These are phyloP conservation scores for Cyclotella sp. DNA, from an alignment of 108 stramenopile species.

Conservation along the genomic window DNA sequence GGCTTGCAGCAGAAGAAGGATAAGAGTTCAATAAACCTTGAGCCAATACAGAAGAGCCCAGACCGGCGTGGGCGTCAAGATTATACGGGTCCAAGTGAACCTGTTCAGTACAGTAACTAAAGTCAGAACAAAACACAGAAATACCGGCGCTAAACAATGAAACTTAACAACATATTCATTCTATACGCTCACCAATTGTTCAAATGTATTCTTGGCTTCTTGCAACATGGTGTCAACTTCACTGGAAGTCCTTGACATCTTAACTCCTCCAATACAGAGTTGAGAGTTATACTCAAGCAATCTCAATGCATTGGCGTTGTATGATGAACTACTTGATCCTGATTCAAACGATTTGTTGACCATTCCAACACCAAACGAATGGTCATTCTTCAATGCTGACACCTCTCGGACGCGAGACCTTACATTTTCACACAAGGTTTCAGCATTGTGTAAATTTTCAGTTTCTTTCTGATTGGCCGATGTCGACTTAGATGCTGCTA, in stretches of 20 bases:
- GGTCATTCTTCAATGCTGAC: too few species aligned
- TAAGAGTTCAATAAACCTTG: slow-evolving; percentile 25
- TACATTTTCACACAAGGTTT: neutral
- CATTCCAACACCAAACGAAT: too few species aligned
- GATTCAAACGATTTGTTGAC: neutral
- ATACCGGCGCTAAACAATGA: too few species aligned
- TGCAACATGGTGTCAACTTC: slow-evolving; percentile 24
- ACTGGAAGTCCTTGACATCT: slow-evolving; percentile 9
- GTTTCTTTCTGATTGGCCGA: neutral
- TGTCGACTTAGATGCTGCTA: neutral
- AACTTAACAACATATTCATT: neutral
- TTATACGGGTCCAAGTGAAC: slow-evolving; percentile 18
- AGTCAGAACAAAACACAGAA: too few species aligned
- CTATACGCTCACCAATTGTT: slow-evolving; percentile 27
- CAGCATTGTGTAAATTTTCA: neutral
- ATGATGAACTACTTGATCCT: neutral
- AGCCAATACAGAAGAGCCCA: slow-evolving; percentile 42
- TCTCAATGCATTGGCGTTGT: neutral
- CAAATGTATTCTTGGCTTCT: slow-evolving; percentile 24
- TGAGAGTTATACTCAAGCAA: neutral
- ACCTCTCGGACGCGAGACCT: neutral
- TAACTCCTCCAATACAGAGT: slow-evolving; percentile 26
- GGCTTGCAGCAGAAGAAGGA: neutral
- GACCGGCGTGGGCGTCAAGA: slow-evolving; percentile 30
- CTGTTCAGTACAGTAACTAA: slow-evolving; percentile 10